Conservation (phyloP, 768 basidiomycete species). For the Boletus vermiculosoides region DNA sequence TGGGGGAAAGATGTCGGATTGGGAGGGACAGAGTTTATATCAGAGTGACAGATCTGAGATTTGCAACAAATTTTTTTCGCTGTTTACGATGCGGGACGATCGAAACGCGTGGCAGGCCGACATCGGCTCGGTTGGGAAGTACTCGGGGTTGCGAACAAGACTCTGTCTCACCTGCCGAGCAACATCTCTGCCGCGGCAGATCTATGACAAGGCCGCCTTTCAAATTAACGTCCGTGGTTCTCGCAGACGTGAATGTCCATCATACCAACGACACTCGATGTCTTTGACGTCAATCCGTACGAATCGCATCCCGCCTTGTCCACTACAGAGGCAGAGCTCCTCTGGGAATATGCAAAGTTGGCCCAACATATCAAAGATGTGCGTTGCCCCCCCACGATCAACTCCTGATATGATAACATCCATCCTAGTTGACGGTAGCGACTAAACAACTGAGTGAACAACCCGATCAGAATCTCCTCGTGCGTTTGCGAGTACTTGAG, state of each 20-base stretch:
- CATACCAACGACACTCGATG: neutral
- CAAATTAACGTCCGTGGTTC: neutral
- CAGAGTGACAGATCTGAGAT: slow-evolving; percentile 5
- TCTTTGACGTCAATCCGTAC: slow-evolving; percentile 66
- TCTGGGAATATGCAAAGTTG: slow-evolving; percentile 93
- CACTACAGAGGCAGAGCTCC: slow-evolving; percentile 68
- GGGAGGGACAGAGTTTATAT: neutral
- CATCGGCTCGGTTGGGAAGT: too few relatives aligned
- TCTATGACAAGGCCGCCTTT: neutral
- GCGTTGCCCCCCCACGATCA: slow-evolving; percentile 21
- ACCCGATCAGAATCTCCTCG: slow-evolving; percentile 76
- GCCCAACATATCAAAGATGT: slow-evolving; percentile 79
- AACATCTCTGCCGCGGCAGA: neutral
- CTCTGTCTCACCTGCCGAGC: neutral
- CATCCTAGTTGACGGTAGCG: slow-evolving; percentile 55
- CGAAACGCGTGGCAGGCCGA: neutral
- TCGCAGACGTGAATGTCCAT: neutral
- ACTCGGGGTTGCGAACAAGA: neutral
- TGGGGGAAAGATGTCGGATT: neutral
- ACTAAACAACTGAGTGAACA: slow-evolving; percentile 70
- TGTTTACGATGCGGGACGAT: neutral
- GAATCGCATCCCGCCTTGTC: slow-evolving; percentile 66
- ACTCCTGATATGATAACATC: neutral
- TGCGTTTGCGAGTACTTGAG: slow-evolving; percentile 77
- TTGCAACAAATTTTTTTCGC: neutral